A percentile compares a stretch with the other conserved stretches of the same genome.
Conservation (phyloP, 305 asterid genomes). For the Striga hermonthica region DNA sequence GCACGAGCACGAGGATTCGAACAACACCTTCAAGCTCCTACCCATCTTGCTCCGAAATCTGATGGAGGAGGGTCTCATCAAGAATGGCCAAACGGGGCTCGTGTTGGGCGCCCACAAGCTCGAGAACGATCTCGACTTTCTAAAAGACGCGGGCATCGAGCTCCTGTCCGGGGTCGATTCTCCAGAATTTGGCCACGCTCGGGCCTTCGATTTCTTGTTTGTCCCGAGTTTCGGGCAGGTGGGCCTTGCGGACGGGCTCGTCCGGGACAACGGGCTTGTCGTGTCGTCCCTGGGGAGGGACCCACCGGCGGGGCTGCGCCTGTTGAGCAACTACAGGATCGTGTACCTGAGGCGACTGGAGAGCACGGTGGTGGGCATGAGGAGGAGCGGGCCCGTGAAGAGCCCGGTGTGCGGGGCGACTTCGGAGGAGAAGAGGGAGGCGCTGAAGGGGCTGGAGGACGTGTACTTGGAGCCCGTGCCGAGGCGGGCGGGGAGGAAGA, state of each 20-base stretch:
- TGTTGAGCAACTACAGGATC: constrained; percentile 40
- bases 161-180: constrained; percentile 37
- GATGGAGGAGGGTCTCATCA: constrained; percentile 61
- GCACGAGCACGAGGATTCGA: constrained; percentile 17
- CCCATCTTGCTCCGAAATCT: constrained; percentile 52
- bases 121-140: constrained; percentile 33
- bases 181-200: constrained; percentile 26
- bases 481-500: constrained; percentile 40
- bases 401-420: constrained; percentile 31
- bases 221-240: constrained; percentile 31
- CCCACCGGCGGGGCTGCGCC: constrained; percentile 35
- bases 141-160: constrained; percentile 38
- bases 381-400: constrained; percentile 40
- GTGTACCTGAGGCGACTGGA: constrained; percentile 59
- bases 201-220: constrained; percentile 53
- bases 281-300: constrained; percentile 44
- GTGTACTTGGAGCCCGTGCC: constrained; percentile 68
- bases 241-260: constrained; percentile 36
- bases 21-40: constrained; percentile 30
- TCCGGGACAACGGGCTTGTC: constrained; percentile 51
- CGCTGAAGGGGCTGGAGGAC: constrained; percentile 56
- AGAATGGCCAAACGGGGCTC: constrained; percentile 56
- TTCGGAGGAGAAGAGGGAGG: constrained; percentile 46
- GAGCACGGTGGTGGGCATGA: constrained; percentile 52
- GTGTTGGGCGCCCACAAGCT: constrained; percentile 31